Conservation (phyloP, 2,329 filamentous ascomycete genomes). For the Rhynchosporium agropyri region DNA sequence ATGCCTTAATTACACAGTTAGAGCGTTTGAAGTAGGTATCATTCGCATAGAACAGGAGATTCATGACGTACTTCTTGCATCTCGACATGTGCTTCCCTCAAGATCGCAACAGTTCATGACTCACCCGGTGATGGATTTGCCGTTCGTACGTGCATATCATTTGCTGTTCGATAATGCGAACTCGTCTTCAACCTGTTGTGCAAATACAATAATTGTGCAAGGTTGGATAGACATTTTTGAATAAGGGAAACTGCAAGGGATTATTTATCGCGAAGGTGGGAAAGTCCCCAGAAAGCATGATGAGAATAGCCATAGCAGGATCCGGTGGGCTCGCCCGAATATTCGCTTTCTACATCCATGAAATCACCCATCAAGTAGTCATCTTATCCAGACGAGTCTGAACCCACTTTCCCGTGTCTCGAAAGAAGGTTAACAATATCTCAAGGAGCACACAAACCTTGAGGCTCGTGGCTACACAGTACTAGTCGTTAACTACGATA, state of each 20-base stretch:
- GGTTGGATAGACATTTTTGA: slow-evolving; percentile 14
- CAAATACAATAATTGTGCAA: slow-evolving; percentile 9
- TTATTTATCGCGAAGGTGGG: slow-evolving; percentile 14
- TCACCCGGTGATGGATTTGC: slow-evolving; percentile 28
- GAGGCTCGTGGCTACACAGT: slow-evolving; percentile 59
- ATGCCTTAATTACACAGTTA: slow-evolving; percentile 15
- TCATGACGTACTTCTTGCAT: slow-evolving; percentile 24
- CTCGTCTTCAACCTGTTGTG: slow-evolving; percentile 29
- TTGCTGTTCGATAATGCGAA: slow-evolving; percentile 21
- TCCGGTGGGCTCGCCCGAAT: slow-evolving; percentile 61
- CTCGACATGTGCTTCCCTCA: slow-evolving; percentile 29
- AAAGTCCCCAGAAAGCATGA: slow-evolving; percentile 40
- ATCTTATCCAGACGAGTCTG: slow-evolving; percentile 68
- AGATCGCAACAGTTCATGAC: slow-evolving; percentile 26
- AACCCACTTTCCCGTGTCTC: neutral
- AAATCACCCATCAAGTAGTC: slow-evolving; percentile 68
- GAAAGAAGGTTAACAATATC: slow-evolving; percentile 21
- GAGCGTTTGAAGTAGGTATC: slow-evolving; percentile 16
- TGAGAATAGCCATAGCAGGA: slow-evolving; percentile 65
- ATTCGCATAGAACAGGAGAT: slow-evolving; percentile 20
- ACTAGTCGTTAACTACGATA: slow-evolving; percentile 67
- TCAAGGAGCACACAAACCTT: slow-evolving; percentile 45
- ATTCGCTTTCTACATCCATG: slow-evolving; percentile 61
- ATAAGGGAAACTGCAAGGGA: slow-evolving; percentile 23
- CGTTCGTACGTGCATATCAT: slow-evolving; percentile 20